Conservation (phyloP, 1,284 basidiomycete genomes). For the Uromyces viciae-fabae region DNA sequence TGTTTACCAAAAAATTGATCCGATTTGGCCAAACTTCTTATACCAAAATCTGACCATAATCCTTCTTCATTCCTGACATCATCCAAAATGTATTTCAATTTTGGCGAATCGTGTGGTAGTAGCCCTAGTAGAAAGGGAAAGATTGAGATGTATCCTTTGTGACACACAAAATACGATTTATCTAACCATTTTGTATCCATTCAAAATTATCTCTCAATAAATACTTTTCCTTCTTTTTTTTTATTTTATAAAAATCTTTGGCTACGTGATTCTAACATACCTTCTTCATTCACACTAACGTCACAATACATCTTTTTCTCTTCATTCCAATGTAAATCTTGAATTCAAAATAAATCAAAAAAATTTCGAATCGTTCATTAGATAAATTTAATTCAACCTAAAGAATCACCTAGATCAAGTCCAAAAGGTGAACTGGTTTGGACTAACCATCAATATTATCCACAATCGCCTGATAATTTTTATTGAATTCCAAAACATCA, state of each 20-base stretch:
- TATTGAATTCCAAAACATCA: constrained; percentile 69
- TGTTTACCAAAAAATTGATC: constrained; percentile 83
- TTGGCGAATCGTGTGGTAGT: constrained; percentile 69
- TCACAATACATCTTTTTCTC: constrained; percentile 88
- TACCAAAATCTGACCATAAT: constrained; percentile 83
- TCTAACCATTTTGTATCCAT: constrained; percentile 59
- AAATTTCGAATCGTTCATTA: background rate
- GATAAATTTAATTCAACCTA: background rate
- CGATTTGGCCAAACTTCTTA: constrained; percentile 76
- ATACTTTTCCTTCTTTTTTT: background rate
- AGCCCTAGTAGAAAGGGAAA: constrained; percentile 84
- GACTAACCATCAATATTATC: constrained; percentile 76
- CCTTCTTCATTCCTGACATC: constrained; percentile 72
- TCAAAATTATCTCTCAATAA: background rate
- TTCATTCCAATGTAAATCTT: constrained; percentile 89
- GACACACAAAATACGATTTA: constrained; percentile 82
- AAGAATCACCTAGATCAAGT: background rate
- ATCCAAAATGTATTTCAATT: constrained; percentile 73
- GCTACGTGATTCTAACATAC: constrained; percentile 61
- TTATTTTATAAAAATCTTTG: background rate
- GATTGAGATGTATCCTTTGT: constrained; percentile 84
- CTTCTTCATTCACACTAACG: constrained; percentile 74
- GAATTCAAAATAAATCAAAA: background rate
- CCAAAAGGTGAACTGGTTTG: background rate
- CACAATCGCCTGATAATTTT: constrained; percentile 73